Conservation (phyloP, 106 monocot species). For the Gastrodia elata region DNA sequence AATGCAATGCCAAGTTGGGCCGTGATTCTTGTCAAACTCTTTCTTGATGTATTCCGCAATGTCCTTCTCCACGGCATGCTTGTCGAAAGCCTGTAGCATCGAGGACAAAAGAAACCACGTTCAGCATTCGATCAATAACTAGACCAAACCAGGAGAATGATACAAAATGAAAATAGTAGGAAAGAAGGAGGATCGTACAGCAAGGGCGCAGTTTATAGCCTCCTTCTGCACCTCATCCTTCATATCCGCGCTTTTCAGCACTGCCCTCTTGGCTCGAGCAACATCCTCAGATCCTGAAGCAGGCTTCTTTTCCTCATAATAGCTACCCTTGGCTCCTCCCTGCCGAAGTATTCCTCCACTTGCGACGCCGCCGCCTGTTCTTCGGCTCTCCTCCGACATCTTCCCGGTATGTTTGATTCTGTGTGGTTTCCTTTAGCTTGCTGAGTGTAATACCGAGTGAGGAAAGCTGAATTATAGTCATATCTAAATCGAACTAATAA, state of each 20-base stretch:
- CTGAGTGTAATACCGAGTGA: no score
- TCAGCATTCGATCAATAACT: background rate
- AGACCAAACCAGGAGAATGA: background rate
- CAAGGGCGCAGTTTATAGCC: constrained; percentile 72
- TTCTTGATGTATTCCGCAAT: constrained; percentile 93
- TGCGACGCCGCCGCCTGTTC: background rate
- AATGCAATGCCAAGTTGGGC: constrained; percentile 98
- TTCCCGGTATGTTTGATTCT: background rate
- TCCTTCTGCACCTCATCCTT: constrained; percentile 89
- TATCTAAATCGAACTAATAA: no score
- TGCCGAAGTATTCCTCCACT: constrained; percentile 6
- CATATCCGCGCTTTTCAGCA: constrained; percentile 97
- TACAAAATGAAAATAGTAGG: background rate
- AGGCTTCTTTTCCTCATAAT: constrained; percentile 5
- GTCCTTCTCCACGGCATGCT: constrained; percentile 86
- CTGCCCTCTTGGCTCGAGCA: constrained; percentile 26
- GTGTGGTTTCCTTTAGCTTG: background rate
- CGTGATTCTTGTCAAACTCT: constrained; percentile 91
- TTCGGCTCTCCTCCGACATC: constrained; percentile 29
- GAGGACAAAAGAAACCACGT: background rate
- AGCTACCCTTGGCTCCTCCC: constrained; percentile 29
- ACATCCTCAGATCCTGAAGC: constrained; percentile 9
- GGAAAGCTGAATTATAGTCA: no score
- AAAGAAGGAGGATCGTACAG: constrained; percentile 19
- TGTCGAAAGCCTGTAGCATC: constrained; percentile 64